phyloP scores from a whole-genome alignment of 2,329 filamentous ascomycete genomes.

The Penicillium sp. region DNA sequence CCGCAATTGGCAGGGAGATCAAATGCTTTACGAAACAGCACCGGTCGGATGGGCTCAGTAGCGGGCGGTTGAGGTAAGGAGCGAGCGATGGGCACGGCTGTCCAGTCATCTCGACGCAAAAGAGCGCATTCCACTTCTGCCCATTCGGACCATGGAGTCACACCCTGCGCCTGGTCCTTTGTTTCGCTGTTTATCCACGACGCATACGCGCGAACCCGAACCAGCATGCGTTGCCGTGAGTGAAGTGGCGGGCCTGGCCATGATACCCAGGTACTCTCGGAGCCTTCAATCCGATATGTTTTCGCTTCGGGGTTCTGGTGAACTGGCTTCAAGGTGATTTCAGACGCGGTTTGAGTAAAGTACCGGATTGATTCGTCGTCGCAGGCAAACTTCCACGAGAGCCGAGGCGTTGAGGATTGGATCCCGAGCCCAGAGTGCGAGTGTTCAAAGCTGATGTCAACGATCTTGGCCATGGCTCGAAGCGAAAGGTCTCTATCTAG shows the following conservation, averaged over 20 bases:
- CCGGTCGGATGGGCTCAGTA: constrained; percentile 31
- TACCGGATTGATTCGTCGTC: background rate
- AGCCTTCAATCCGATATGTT: constrained; percentile 20
- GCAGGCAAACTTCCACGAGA: too few species aligned
- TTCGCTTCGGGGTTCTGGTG: constrained; percentile 2
- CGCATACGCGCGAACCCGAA: constrained; percentile 25
- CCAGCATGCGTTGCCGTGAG: constrained; percentile 25
- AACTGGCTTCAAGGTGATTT: constrained; percentile 22
- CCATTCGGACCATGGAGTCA: constrained; percentile 23
- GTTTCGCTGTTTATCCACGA: background rate
- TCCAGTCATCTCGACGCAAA: constrained; percentile 39
- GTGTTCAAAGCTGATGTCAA: too few species aligned
- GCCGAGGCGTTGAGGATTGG: too few species aligned
- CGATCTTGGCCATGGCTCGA: too few species aligned
- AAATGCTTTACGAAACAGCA: constrained; percentile 43
- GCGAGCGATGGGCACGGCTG: constrained; percentile 22
- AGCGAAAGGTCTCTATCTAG: too few species aligned
- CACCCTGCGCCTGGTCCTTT: too few species aligned
- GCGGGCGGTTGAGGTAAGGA: constrained; percentile 20
- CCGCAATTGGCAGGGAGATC: constrained; percentile 6
- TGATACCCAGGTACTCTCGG: constrained; percentile 30
- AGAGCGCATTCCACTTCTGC: constrained; percentile 41
- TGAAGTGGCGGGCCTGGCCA: constrained; percentile 31
- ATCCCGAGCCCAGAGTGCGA: too few species aligned
- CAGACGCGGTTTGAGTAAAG: constrained; percentile 35